Evolutionary conservation across 768 basidiomycete species (phyloP), one percentile per base, ranked within the genome.

Genomic region (Brasilioporus rufonigricans): DNA sequence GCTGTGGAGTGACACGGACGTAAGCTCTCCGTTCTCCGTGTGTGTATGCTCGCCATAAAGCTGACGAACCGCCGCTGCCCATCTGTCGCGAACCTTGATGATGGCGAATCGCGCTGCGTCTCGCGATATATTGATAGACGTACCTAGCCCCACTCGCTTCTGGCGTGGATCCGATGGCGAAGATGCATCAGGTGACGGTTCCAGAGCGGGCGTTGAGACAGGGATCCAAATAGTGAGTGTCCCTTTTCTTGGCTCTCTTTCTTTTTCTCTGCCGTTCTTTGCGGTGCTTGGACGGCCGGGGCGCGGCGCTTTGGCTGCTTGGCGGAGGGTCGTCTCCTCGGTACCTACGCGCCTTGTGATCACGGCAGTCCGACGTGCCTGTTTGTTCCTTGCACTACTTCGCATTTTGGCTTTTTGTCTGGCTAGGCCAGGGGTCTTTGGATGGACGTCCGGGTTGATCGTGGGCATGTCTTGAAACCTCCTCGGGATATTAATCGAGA

Each of bases 111-210:
- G n/a, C n/a, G 44, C 48, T 27, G 14, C 36, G 19, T 4, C 10
- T 31, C 29, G 19, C n/a, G 45, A 46, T 29, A 19, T 12, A 12
- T 23, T 32, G 33, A 39, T 24, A 61, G 82, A 75, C 61, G 8
- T 75, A 63, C 46, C 53, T 82, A 12, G 61, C 65, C 3, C 77
- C 69, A 1, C 71, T 86, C n/a, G 81, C 77, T 9, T 67, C 70
- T 19, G 58, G 69, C 31, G 74, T 84, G 51, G 64, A 74, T 43
- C 75, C 83, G 0, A 61, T 47, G 18, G 52, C 58, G 46, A 56
- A 63, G 41, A 59, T 57, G 6, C 24, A 23, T 6, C 44, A 53
- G 44, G 66, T 75, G 23, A 67, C 63, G 53, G 69, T 75, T 4
- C 72, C 75, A 2, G 64, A 48, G 33, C 39, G 64, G 14, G 63